Evolutionary conservation across 2,329 filamentous ascomycete species (phyloP).

Genomic region (Cladosporium sp.): DNA sequence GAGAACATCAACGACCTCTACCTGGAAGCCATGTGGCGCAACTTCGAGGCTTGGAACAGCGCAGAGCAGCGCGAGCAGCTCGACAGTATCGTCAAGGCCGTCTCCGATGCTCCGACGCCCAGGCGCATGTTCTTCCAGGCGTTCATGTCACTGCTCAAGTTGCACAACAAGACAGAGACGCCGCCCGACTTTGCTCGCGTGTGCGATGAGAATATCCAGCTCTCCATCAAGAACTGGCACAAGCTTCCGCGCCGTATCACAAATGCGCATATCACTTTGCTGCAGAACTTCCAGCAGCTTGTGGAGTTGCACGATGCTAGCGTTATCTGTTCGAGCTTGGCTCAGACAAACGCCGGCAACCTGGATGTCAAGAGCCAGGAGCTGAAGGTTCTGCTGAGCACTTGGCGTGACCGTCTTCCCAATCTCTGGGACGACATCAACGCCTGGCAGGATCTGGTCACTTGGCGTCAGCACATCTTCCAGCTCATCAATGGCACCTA

Average conservation of each 20-base stretch:
- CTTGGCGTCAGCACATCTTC: slow-evolving; percentile 98
- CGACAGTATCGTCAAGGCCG: slow-evolving; percentile 88
- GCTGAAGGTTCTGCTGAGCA: slow-evolving; percentile 84
- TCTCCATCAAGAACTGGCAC: slow-evolving; percentile 98
- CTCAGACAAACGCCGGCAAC: slow-evolving; percentile 75
- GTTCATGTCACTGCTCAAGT: slow-evolving; percentile 93
- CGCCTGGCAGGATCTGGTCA: slow-evolving; percentile 98
- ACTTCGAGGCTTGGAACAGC: slow-evolving; percentile 89
- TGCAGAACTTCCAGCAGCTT: slow-evolving; percentile 96
- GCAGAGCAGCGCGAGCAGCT: slow-evolving; percentile 80
- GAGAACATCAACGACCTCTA: slow-evolving; percentile 97
- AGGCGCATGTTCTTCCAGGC: slow-evolving; percentile 94
- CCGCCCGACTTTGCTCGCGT: slow-evolving; percentile 77
- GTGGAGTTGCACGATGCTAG: slow-evolving; percentile 97
- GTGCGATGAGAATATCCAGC: slow-evolving; percentile 93
- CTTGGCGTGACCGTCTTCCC: slow-evolving; percentile 90
- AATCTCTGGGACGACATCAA: slow-evolving; percentile 99
- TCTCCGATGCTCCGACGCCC: slow-evolving; percentile 95
- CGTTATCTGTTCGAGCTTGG: slow-evolving; percentile 87
- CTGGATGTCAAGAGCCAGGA: slow-evolving; percentile 93
- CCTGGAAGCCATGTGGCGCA: slow-evolving; percentile 90
- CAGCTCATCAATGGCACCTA: slow-evolving; percentile 94
- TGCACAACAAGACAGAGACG: slow-evolving; percentile 81
- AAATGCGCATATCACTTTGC: slow-evolving; percentile 85
- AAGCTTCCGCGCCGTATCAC: slow-evolving; percentile 92